phyloP scores from a whole-genome alignment of 1,139 yeast species.

The Saccharomycopsis hybrid region DNA sequence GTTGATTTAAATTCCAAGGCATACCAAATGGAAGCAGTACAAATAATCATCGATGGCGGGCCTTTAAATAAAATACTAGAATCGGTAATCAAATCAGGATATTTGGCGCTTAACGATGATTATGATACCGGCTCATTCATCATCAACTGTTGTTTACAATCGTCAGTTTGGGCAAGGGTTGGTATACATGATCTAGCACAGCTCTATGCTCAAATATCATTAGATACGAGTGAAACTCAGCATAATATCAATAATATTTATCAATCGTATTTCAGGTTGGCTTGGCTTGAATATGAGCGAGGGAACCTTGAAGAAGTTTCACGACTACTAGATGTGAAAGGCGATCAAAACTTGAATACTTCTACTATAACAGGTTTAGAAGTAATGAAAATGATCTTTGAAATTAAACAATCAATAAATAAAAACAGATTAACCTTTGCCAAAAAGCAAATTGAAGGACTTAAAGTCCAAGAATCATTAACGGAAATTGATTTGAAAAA shows the following conservation, averaged over 20 bases:
- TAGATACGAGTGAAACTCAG: slow-evolving; percentile 28
- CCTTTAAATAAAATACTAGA: slow-evolving; percentile 42
- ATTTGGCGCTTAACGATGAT: slow-evolving; percentile 38
- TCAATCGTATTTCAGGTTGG: slow-evolving; percentile 35
- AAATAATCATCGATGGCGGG: slow-evolving; percentile 45
- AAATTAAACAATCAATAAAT: slow-evolving; percentile 1
- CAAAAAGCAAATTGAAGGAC: slow-evolving; percentile 19
- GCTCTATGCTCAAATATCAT: slow-evolving; percentile 41
- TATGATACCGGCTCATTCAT: slow-evolving; percentile 35
- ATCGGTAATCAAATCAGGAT: slow-evolving; percentile 47
- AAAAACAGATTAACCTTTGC: slow-evolving; percentile 22
- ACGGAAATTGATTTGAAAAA: slow-evolving; percentile 25
- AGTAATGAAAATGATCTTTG: neutral
- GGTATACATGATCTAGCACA: slow-evolving; percentile 43
- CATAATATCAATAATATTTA: slow-evolving; percentile 31
- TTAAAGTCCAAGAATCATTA: slow-evolving; percentile 19
- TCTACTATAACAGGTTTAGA: neutral
- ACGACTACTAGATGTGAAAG: slow-evolving; percentile 26
- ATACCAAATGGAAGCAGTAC: slow-evolving; percentile 52
- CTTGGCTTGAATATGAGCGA: slow-evolving; percentile 31
- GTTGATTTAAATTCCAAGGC: slow-evolving; percentile 46
- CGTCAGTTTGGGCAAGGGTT: slow-evolving; percentile 46
- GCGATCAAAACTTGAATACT: slow-evolving; percentile 24
- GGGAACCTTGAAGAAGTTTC: slow-evolving; percentile 40
- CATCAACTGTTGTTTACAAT: slow-evolving; percentile 40